Base-by-base conservation (phyloP, 192 early-diverging fungal genomes). In the Umbelopsis sp. region DNA sequence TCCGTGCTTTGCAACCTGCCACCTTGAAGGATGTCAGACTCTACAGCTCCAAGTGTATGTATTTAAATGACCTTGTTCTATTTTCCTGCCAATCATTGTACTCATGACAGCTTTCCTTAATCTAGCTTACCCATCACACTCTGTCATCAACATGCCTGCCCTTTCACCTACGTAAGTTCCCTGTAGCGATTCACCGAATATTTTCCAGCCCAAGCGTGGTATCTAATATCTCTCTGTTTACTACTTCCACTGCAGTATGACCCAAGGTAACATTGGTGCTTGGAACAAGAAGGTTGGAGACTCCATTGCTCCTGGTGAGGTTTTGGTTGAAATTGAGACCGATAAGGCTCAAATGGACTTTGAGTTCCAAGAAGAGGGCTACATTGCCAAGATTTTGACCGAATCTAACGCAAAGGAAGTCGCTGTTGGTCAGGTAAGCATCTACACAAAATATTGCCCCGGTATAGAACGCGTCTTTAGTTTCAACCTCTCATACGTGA, bases 321-420 rank as follows among this genome's bases (percentile, higher is more conserved):
- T 97, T 43, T 81, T 99, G 45, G 88, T 96, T 25, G 95, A 97
- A 80, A 95, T 99, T 68, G 97, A 99, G 80, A 99, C 97, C 31
- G 97, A 99, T 79, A 99, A 99, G 91, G 97, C 97, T 14, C 93
- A 95, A 80, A 98, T 99, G 96, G 97, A 99, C 77, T 96, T 99
- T 68, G 97, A 99, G 81, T 96, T 93, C 72, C 96, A 98, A 82
- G 97, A 99, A 71, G 97, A 99, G 74, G 97, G 97, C 21, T 93
- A 89, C 69, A 77, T 99, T 56, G 97, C 95, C 78, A 95, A 97
- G 89, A 92, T 97, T 73, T 86, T 99, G 79, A 80, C 91, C 36
- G 88, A 91, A 12, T 80, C 83, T 32, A 95, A 95, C 38, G 84
- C 88, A 69, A 97, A 99, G 89, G 95, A 98, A 75, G 85, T 99